phyloP scores from a whole-genome alignment of 106 monocot species.

The Cymbidium sinense region DNA sequence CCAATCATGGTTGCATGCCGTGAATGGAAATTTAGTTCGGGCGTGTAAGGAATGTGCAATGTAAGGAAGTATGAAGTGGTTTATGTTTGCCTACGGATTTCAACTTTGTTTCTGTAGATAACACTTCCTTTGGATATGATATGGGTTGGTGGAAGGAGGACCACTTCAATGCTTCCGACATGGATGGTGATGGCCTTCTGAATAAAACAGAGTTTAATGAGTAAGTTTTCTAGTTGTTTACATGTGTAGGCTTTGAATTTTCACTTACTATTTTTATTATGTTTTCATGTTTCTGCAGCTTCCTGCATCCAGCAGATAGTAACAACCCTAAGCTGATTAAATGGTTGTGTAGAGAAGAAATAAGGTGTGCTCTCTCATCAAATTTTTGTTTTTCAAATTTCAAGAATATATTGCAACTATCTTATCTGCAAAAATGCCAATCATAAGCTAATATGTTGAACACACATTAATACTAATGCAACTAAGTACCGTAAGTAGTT shows the following conservation, averaged over 20 bases:
- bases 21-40: not conserved
- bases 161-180: conserved; percentile 91
- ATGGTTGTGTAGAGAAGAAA: conserved; percentile 82
- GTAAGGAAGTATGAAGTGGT: not conserved
- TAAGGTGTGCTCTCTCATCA: conserved; percentile 43
- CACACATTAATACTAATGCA: too few relatives aligned
- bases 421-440: not conserved
- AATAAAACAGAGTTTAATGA: conserved; percentile 91
- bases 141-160: conserved; percentile 81
- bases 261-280: conserved; percentile 3
- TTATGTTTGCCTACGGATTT: not conserved
- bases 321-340: conserved; percentile 60
- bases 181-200: conserved; percentile 73
- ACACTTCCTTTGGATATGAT: conserved; percentile 19
- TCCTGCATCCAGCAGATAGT: conserved; percentile 85
- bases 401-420: not conserved
- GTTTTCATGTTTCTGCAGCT: conserved; percentile 37
- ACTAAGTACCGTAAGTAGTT: too few relatives aligned
- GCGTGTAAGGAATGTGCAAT: not conserved
- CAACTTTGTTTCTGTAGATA: conserved; percentile 5
- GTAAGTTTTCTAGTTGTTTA: conserved; percentile 26
- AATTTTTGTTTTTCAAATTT: not conserved
- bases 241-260: not conserved
- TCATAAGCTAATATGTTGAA: too few relatives aligned
- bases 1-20: not conserved